Evolutionary conservation across 78 protist species (phyloP).

Genomic region (Dictyostelium purpureum): DNA sequence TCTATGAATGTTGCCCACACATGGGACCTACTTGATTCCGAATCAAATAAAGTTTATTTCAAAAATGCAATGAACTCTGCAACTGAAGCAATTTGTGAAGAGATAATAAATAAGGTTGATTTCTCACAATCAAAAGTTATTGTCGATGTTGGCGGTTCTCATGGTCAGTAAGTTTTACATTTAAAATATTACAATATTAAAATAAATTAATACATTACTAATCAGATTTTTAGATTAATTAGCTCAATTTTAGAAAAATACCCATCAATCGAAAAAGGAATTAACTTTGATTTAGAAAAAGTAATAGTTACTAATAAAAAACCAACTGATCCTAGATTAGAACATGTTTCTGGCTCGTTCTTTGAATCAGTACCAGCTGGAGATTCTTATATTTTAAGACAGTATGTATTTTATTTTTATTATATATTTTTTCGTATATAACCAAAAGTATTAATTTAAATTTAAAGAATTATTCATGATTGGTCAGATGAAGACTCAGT

Average conservation of each 20-base stretch:
- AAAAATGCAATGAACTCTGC: no score
- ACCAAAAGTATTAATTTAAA: no score
- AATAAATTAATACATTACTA: no score
- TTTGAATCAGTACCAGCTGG: slow-evolving; percentile 50
- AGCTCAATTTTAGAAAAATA: background rate
- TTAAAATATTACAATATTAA: no score
- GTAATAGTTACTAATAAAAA: no score
- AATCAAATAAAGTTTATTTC: no score
- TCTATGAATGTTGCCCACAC: background rate
- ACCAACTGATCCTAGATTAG: slow-evolving; percentile 24
- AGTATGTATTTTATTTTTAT: background rate
- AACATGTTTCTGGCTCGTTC: slow-evolving; percentile 35
- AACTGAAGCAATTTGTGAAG: no score
- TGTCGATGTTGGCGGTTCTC: slow-evolving; percentile 30
- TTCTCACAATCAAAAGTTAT: background rate
- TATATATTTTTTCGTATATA: no score
- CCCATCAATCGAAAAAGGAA: background rate
- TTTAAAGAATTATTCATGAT: background rate
- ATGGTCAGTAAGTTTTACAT: background rate
- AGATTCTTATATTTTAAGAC: slow-evolving; percentile 29
- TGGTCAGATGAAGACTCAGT: background rate
- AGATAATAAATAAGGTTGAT: no score
- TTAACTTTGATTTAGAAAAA: background rate
- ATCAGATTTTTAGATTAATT: background rate
- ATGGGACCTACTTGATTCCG: background rate